Evolutionary conservation across 1,284 basidiomycete species (phyloP), one percentile per base, ranked within the genome.

Genomic region (Psilocybe mexicana): DNA sequence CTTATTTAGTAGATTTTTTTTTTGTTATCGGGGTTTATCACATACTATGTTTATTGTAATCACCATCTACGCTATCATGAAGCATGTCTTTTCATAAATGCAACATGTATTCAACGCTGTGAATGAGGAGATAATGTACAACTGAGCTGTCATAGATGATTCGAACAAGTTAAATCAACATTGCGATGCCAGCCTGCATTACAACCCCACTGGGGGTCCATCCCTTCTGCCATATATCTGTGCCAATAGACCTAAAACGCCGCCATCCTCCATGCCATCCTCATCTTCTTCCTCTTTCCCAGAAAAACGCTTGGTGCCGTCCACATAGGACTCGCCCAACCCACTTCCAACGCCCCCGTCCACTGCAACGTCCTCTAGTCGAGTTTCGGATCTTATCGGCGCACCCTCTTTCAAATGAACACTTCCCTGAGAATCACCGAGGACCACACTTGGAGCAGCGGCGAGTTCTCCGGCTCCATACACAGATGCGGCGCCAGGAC

Each of bases 291-390:
- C 46, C 14, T 12, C 80, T 43, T 79, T 77, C n/a, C 78, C 76
- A 58, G 73, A 70, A 61, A 75, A 72, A 63, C 74, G 71, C 61
- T 70, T 74, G 52, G 71, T 74, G 14, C 84, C 85, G 67, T 88
- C 86, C 43, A 91, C 87, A 71, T 93, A 93, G 49, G 87, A 88
- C 62, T 82, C 88, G 36, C 83, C 89, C 57, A 90, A 72, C 53
- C 76, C 78, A 69, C 83, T 85, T 36, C 77, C 81, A 57, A 85
- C 81, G 12, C 79, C 84, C 0, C 80, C 86, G 61, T 85, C 83
- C 14, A 65, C 68, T 18, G 73, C 76, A 14, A 79, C 63, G 63
- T 85, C 82, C 57, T 82, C 81, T 46, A 77, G 72, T 43, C 69
- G 72, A 43, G 79, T 79, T 10, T 46, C 47, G 23, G 57, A 52